phyloP scores from a whole-genome alignment of 2,329 filamentous ascomycete species.

The Thelonectria blattea region DNA sequence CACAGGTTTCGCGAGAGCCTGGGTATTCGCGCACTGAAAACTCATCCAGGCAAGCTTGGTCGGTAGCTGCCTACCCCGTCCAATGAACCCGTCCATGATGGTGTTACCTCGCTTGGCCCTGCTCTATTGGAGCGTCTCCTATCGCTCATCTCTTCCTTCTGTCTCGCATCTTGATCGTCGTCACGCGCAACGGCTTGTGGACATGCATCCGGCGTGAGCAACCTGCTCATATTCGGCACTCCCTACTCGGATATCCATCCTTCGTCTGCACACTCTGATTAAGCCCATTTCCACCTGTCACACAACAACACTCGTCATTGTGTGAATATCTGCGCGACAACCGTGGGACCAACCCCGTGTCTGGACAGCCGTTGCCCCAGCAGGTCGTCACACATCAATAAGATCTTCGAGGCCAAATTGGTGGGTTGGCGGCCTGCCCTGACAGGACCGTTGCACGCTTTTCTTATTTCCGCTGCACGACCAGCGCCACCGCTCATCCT shows the following conservation, averaged over 20 bases:
- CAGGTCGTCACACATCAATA: not conserved
- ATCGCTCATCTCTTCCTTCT: not conserved
- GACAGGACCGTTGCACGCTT: constrained; percentile 11
- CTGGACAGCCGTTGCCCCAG: constrained; percentile 3
- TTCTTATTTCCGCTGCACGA: constrained; percentile 7
- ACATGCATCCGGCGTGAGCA: not conserved
- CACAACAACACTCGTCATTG: too few relatives aligned
- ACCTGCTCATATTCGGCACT: too few relatives aligned
- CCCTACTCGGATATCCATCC: not conserved
- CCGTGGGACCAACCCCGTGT: not conserved
- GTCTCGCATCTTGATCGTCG: not conserved
- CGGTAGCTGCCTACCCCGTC: not conserved
- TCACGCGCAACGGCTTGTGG: not conserved
- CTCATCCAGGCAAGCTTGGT: not conserved
- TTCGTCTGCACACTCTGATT: too few relatives aligned
- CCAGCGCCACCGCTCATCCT: not conserved
- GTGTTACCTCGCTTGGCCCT: not conserved
- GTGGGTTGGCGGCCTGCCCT: not conserved
- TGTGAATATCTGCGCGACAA: not conserved
- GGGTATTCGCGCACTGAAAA: not conserved
- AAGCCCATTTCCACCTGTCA: too few relatives aligned
- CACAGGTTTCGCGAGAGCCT: not conserved
- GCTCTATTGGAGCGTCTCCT: not conserved
- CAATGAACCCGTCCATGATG: not conserved
- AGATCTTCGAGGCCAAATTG: not conserved